Evolutionary conservation across 2,329 filamentous ascomycete species (phyloP).

Genomic region (Botrytis porri): DNA sequence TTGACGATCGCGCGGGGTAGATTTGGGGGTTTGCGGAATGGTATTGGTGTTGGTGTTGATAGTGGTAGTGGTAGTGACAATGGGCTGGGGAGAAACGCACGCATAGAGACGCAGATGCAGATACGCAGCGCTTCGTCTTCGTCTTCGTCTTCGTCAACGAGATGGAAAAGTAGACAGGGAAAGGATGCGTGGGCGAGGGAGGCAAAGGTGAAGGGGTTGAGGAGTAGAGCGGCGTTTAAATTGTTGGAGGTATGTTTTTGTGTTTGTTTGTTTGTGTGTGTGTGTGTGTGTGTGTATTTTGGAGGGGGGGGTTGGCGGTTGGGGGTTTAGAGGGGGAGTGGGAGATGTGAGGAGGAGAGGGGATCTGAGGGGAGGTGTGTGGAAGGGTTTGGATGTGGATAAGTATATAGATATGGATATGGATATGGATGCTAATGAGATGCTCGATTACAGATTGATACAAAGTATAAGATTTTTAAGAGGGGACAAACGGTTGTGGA

Average conservation of each 20-base stretch:
- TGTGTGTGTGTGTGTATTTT: background rate
- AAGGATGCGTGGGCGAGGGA: conserved; percentile 69
- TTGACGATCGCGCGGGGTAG: background rate
- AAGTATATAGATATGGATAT: too few relatives aligned
- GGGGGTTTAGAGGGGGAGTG: too few relatives aligned
- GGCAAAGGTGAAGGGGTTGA: conserved; percentile 76
- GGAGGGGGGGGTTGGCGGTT: too few relatives aligned
- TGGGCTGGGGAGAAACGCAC: too few relatives aligned
- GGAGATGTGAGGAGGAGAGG: too few relatives aligned
- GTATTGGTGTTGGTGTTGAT: too few relatives aligned
- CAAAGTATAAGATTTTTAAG: conserved; percentile 75
- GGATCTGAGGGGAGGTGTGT: background rate
- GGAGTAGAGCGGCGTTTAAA: conserved; percentile 92
- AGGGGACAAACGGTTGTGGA: conserved; percentile 85
- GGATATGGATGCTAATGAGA: background rate
- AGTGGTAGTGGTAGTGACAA: too few relatives aligned
- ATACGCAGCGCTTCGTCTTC: background rate
- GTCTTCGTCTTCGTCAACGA: conserved; percentile 57
- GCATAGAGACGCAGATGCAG: too few relatives aligned
- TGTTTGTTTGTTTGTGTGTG: background rate
- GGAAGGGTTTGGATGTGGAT: too few relatives aligned
- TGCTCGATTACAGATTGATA: conserved; percentile 63
- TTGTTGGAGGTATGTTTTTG: conserved; percentile 66
- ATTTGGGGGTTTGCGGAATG: background rate
- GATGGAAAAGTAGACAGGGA: conserved; percentile 80